Conservation (phyloP, 2,329 filamentous ascomycete species). For the Scedosporium apiospermum region DNA sequence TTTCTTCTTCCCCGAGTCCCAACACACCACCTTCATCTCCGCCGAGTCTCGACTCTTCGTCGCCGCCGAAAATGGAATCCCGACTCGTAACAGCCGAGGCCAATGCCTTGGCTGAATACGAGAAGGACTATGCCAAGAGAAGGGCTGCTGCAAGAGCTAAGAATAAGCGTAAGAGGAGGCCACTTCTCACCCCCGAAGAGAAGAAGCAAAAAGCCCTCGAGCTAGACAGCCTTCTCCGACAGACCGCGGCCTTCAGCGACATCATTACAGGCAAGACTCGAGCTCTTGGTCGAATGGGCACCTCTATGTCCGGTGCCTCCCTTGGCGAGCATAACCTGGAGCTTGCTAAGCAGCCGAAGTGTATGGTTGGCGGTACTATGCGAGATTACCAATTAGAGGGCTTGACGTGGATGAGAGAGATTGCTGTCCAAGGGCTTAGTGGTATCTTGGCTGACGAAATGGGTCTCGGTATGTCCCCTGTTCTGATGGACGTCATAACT, state of each 20-base stretch:
- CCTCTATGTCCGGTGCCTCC: constrained; percentile 47
- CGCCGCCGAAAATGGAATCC: constrained; percentile 10
- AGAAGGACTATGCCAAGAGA: constrained; percentile 39
- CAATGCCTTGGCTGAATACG: constrained; percentile 23
- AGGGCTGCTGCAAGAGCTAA: constrained; percentile 29
- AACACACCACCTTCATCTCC: background rate
- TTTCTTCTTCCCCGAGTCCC: background rate
- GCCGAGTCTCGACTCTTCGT: background rate
- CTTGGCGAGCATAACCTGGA: constrained; percentile 58
- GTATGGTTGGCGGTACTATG: constrained; percentile 84
- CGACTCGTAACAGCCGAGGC: constrained; percentile 26
- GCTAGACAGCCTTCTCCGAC: constrained; percentile 47
- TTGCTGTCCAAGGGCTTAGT: constrained; percentile 69
- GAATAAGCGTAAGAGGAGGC: constrained; percentile 37
- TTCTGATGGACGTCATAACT: background rate
- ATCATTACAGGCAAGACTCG: constrained; percentile 56
- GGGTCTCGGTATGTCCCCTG: constrained; percentile 52
- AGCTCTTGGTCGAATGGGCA: constrained; percentile 52
- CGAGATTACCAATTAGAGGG: constrained; percentile 90
- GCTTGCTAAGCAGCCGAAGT: constrained; percentile 76
- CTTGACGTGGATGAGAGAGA: constrained; percentile 89
- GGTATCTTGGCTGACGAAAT: constrained; percentile 92
- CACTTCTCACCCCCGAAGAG: constrained; percentile 39
- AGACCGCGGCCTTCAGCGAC: constrained; percentile 52
- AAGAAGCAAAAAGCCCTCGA: constrained; percentile 49